A percentile compares a stretch with the other conserved stretches of the same genome.
These are phyloP conservation scores for Ceratobasidium theobromae DNA, from an alignment of 1,284 basidiomycete species.

Conservation along the genomic window DNA sequence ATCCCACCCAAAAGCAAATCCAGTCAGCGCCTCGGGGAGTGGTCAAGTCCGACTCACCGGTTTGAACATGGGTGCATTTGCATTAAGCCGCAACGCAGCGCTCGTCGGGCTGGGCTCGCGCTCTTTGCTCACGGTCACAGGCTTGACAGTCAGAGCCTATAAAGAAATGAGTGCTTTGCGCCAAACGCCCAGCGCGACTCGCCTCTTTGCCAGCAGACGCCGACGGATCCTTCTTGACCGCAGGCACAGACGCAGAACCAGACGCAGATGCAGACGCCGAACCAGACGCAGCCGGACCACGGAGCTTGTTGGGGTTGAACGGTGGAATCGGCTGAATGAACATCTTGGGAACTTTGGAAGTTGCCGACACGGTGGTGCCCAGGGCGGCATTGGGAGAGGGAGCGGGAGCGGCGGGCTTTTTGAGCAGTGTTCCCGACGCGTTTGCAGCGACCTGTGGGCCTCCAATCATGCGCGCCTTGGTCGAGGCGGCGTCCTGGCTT, in stretches of 20 bases:
- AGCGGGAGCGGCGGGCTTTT: slow-evolving; percentile 40
- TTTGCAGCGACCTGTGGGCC: slow-evolving; percentile 39
- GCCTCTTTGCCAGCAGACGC: slow-evolving; percentile 47
- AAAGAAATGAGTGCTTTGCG: slow-evolving; percentile 36
- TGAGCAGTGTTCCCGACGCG: slow-evolving; percentile 38
- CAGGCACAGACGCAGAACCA: slow-evolving; percentile 39
- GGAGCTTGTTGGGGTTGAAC: slow-evolving; percentile 68
- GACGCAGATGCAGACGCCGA: slow-evolving; percentile 42
- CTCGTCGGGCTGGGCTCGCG: slow-evolving; percentile 25
- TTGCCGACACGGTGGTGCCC: slow-evolving; percentile 39
- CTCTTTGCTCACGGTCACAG: slow-evolving; percentile 39
- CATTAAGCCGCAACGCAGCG: slow-evolving; percentile 77
- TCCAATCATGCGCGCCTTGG: slow-evolving; percentile 67
- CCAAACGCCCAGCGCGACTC: slow-evolving; percentile 35
- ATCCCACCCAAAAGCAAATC: not conserved
- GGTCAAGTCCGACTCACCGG: slow-evolving; percentile 48
- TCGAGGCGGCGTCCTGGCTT: slow-evolving; percentile 62
- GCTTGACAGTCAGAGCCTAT: slow-evolving; percentile 67
- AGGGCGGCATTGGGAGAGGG: slow-evolving; percentile 30
- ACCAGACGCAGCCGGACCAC: slow-evolving; percentile 41
- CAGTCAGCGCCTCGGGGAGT: slow-evolving; percentile 40
- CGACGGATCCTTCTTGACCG: slow-evolving; percentile 48
- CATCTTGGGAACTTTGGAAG: slow-evolving; percentile 51
- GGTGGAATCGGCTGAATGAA: slow-evolving; percentile 88
- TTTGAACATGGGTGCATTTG: slow-evolving; percentile 74